phyloP scores from a whole-genome alignment of 1,284 basidiomycete species.

The Naganishia sp. region DNA sequence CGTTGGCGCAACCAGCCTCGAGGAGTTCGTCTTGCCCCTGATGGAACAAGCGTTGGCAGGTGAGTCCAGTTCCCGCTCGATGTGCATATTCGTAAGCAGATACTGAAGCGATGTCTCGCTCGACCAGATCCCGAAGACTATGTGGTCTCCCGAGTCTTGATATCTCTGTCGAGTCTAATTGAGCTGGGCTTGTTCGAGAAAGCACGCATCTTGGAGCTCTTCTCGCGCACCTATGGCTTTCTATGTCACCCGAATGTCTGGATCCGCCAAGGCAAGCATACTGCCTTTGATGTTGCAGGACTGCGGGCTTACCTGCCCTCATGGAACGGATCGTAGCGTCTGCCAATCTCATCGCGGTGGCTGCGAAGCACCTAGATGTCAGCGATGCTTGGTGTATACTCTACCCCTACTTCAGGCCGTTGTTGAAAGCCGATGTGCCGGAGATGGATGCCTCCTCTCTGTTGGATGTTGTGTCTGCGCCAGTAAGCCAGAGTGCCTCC shows the following conservation, averaged over 20 bases:
- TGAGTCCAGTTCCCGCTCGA: conserved; percentile 50
- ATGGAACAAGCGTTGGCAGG: conserved; percentile 91
- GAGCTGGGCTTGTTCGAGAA: conserved; percentile 85
- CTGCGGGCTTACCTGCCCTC: background rate
- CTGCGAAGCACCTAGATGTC: conserved; percentile 71
- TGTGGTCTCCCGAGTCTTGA: conserved; percentile 84
- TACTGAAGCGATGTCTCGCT: background rate
- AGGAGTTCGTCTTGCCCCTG: conserved; percentile 80
- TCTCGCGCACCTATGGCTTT: conserved; percentile 81
- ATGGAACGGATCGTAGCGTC: conserved; percentile 61
- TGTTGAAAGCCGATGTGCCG: conserved; percentile 81
- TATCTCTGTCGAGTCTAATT: conserved; percentile 78
- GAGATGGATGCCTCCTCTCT: conserved; percentile 73
- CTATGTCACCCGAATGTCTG: conserved; percentile 95
- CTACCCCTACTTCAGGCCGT: conserved; percentile 84
- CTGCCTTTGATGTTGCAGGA: background rate
- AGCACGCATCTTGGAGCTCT: conserved; percentile 90
- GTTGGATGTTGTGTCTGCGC: conserved; percentile 70
- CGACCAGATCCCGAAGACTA: conserved; percentile 85
- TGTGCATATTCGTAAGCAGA: background rate
- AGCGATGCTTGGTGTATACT: conserved; percentile 96
- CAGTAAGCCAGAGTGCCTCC: conserved; percentile 60
- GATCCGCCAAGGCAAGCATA: conserved; percentile 78
- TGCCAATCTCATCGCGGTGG: conserved; percentile 80
- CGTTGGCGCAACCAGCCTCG: conserved; percentile 75